Evolutionary conservation across 352 stramenopile species (phyloP).

Genomic region (Globisporangium yorkense): DNA sequence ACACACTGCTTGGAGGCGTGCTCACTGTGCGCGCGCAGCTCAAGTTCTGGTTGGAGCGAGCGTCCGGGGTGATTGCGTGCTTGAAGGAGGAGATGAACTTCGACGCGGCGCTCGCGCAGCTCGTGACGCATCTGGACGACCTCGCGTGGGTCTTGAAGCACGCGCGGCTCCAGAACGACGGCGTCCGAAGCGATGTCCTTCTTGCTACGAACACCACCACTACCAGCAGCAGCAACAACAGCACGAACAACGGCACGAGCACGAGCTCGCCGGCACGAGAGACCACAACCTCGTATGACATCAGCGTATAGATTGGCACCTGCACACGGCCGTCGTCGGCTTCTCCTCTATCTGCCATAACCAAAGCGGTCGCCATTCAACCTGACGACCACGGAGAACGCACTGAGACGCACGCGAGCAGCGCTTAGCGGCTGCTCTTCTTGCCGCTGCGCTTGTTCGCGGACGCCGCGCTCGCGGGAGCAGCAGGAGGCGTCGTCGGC

Average conservation of each 20-base stretch:
- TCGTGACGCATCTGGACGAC: constrained; percentile 6
- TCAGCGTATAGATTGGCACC: neutral
- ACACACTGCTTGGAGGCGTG: constrained; percentile 4
- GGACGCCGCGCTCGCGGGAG: neutral
- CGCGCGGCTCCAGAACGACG: constrained; percentile 3
- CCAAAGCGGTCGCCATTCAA: neutral
- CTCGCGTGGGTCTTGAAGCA: constrained; percentile 10
- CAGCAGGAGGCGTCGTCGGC: neutral
- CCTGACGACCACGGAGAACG: neutral
- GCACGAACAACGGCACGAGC: neutral
- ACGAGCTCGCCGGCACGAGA: neutral
- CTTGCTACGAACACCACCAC: neutral
- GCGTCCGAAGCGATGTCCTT: neutral
- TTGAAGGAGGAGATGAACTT: constrained; percentile 18
- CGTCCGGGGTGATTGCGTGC: constrained; percentile 1
- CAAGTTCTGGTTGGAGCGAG: constrained; percentile 10
- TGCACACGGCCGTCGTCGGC: neutral
- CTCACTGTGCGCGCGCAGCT: constrained; percentile 8
- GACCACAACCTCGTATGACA: neutral
- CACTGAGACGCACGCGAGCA: neutral
- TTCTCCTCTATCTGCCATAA: neutral
- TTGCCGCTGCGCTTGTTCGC: constrained; percentile 11
- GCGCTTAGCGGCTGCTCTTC: constrained; percentile 8
- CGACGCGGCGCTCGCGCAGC: constrained; percentile 4
- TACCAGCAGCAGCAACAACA: neutral